phyloP scores from a whole-genome alignment of 257 asterid genomes.

The Gardenia jasminoides region DNA sequence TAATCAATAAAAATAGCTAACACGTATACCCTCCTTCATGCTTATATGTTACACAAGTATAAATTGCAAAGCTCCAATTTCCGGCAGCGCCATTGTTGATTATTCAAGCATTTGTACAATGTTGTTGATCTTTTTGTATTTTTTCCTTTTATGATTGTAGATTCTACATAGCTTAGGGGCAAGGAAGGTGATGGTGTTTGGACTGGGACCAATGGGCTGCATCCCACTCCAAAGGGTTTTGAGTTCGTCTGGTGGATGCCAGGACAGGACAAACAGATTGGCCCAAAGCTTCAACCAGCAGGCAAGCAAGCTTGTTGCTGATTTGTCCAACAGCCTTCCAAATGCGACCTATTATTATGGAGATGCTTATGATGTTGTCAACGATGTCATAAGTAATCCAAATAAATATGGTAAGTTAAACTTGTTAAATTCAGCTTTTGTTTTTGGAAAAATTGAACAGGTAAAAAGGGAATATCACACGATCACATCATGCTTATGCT shows the following conservation, averaged over 20 bases:
- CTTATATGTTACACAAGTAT: no score
- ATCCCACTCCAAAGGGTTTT: constrained; percentile 88
- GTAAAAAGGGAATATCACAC: neutral
- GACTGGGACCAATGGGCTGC: constrained; percentile 95
- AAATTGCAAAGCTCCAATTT: no score
- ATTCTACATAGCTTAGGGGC: constrained; percentile 72
- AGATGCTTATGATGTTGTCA: constrained; percentile 88
- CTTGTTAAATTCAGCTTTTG: neutral
- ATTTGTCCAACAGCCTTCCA: constrained; percentile 49
- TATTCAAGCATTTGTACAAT: neutral
- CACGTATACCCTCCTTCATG: no score
- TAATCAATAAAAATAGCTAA: no score
- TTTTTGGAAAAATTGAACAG: neutral
- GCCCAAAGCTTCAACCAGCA: constrained; percentile 62
- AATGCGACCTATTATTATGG: constrained; percentile 70
- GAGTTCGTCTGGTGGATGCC: constrained; percentile 63
- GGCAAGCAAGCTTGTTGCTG: constrained; percentile 38
- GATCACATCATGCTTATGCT: no score
- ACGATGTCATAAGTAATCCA: constrained; percentile 61
- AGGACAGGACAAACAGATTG: constrained; percentile 65
- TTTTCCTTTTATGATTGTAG: constrained; percentile 19
- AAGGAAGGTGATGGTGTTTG: constrained; percentile 70
- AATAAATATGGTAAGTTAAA: constrained; percentile 49
- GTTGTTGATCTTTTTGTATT: no score
- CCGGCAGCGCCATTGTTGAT: no score